These are phyloP conservation scores for Talaromyces adpressus DNA, from an alignment of 495 filamentous ascomycete genomes.

Conservation along the genomic window DNA sequence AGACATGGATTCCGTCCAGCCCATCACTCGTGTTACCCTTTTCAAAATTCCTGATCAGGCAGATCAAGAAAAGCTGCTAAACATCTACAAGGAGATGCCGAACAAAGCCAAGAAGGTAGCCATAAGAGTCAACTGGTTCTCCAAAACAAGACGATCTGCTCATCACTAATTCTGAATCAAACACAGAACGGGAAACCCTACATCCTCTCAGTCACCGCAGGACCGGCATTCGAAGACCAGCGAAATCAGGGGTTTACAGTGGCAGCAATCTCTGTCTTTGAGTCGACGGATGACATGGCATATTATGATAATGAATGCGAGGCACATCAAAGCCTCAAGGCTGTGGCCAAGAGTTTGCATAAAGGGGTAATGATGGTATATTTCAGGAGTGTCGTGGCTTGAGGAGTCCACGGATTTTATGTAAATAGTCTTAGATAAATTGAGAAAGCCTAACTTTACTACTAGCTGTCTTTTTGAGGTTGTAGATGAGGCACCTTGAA, in stretches of 20 bases:
- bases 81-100: conserved; percentile 42
- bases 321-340: conserved; percentile 56
- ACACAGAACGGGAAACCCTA: conserved; percentile 60
- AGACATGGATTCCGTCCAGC: conserved; percentile 6
- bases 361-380: conserved; percentile 43
- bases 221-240: conserved; percentile 40
- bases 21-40: conserved; percentile 49
- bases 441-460: not conserved
- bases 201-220: conserved; percentile 44
- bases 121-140: too few species aligned
- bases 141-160: not conserved
- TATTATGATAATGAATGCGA: conserved; percentile 62
- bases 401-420: not conserved
- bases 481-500: not conserved
- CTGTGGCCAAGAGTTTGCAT: conserved; percentile 22
- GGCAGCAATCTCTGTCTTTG: conserved; percentile 51
- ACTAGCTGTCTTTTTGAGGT: not conserved
- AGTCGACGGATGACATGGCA: conserved; percentile 57
- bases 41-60: conserved; percentile 51
- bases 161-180: not conserved
- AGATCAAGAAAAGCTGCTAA: conserved; percentile 36
- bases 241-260: conserved; percentile 60
- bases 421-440: not conserved
- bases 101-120: conserved; percentile 46
- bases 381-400: conserved; percentile 29